Base-by-base conservation (phyloP, 2,329 filamentous ascomycete species). In the Setomelanomma holmii region DNA sequence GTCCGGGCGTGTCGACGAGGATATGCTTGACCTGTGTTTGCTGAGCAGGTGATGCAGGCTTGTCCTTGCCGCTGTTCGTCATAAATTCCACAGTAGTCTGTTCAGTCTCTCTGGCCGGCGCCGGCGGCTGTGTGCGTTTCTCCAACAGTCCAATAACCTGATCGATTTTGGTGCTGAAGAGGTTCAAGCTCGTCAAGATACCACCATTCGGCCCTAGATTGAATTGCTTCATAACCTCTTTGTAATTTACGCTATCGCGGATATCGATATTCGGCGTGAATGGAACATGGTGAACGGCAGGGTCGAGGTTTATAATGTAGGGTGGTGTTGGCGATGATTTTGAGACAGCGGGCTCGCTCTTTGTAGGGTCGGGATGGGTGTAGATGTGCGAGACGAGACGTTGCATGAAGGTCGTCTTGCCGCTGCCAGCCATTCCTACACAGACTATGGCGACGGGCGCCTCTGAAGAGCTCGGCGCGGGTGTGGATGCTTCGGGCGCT, bases 341-440 rank as follows among this genome's bases (percentile, higher is more conserved):
- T 20, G 71, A 67, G 5, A 71, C 67, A 20, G 65, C 53, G 12
- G 71, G 69, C 22, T 64, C 58, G 52, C 56, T 51, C 36, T 58
- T 50, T 4, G 68, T 72, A 1, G 71, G 70, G 16, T 88, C 84
- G 52, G 88, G 86, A 68, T 93, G 84, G 4, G 84, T 84, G 72
- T 98, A 93, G 3, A 99, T 87, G 73, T 99, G 85, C 1, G 93
- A 89, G 75, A 97, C 97, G 69, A 99, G 95, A 68, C 95, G 87
- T 74, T 98, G 93, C 93, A 99, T 98, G 73, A 99, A 99, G 0
- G 96, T 99, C n/a, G 95, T 99, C 81, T 99, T 99, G 69, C 95
- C 95, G 14, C 92, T 96, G 66, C 95, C 93, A 68, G 95, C 95
- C 93, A 98, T 98, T 81, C 95, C 95, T 42, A 99, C 88, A 76